These are phyloP conservation scores for Argentina anserina DNA, from an alignment of 306 rosid genomes.

Conservation along the genomic window DNA sequence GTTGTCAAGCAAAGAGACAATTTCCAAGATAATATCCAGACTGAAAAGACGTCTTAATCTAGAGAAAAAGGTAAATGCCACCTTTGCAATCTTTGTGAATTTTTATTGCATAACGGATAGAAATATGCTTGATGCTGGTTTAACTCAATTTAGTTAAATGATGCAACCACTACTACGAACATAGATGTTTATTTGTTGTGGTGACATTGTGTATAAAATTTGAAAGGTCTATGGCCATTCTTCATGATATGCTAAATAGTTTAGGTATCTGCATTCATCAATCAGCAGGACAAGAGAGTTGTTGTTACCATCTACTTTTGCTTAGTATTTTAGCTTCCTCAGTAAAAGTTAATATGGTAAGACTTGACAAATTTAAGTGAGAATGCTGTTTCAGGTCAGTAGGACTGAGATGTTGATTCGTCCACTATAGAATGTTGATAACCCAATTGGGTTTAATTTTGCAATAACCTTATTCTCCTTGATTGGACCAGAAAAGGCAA, in stretches of 20 bases:
- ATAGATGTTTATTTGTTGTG: not conserved
- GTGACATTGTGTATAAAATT: not conserved
- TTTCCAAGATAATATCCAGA: conserved; percentile 20
- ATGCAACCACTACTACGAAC: not conserved
- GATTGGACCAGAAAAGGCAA: conserved; percentile 28
- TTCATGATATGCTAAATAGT: not conserved
- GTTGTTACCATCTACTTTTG: not conserved
- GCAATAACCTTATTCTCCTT: not conserved
- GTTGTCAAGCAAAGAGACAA: conserved; percentile 27
- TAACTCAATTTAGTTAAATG: not conserved
- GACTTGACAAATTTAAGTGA: not conserved
- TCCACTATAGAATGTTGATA: not conserved
- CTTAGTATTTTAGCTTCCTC: not conserved
- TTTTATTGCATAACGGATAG: not conserved
- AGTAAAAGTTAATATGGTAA: not conserved
- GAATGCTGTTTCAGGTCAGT: not conserved
- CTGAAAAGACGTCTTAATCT: conserved; percentile 34
- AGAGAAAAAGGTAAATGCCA: conserved; percentile 29
- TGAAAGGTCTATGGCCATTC: not conserved
- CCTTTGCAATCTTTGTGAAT: not conserved
- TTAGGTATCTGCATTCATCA: not conserved
- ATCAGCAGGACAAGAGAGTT: not conserved
- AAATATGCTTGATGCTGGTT: not conserved
- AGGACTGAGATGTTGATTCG: not conserved
- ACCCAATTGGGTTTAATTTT: not conserved